Percentiles rank a stretch among this genome's conserved stretches.
phyloP scores from a whole-genome alignment of 805 yeast genomes.

The Tetrapisispora nanseiensis region DNA sequence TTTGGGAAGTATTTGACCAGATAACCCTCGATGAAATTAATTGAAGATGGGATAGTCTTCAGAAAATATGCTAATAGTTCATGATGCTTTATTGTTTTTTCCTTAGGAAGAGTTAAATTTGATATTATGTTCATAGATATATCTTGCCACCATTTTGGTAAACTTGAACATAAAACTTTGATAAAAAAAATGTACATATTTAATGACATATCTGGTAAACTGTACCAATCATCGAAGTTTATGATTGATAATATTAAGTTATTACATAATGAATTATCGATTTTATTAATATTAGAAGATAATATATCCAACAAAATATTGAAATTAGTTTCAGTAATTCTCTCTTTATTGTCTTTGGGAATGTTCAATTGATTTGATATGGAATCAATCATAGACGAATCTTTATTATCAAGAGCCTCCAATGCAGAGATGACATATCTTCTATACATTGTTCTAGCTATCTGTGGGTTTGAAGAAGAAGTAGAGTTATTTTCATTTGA shows the following conservation, averaged over 20 bases:
- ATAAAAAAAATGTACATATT: conserved; percentile 60
- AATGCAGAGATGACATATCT: conserved; percentile 56
- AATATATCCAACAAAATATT: conserved; percentile 46
- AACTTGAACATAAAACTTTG: conserved; percentile 67
- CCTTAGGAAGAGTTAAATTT: conserved; percentile 39
- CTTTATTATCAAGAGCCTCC: conserved; percentile 54
- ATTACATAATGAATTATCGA: conserved; percentile 44
- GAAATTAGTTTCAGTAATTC: conserved; percentile 45
- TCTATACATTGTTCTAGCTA: conserved; percentile 31
- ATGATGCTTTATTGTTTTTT: conserved; percentile 46
- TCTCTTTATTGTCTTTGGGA: conserved; percentile 43
- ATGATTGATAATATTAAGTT: conserved; percentile 53
- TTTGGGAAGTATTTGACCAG: conserved; percentile 66
- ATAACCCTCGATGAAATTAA: conserved; percentile 49
- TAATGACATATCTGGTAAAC: conserved; percentile 35
- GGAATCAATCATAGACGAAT: conserved; percentile 45
- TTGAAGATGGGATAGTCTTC: conserved; percentile 71
- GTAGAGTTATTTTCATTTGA: conserved; percentile 3
- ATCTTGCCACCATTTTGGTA: conserved; percentile 85
- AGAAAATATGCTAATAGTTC: conserved; percentile 53
- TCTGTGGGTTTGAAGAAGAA: conserved; percentile 4
- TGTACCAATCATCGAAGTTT: conserved; percentile 52
- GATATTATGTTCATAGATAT: conserved; percentile 60
- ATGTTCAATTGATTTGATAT: conserved; percentile 50
- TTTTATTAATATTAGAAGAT: conserved; percentile 53